Evolutionary conservation across 129 eudicot species (phyloP).

Genomic region (Tanacetum coccineum): DNA sequence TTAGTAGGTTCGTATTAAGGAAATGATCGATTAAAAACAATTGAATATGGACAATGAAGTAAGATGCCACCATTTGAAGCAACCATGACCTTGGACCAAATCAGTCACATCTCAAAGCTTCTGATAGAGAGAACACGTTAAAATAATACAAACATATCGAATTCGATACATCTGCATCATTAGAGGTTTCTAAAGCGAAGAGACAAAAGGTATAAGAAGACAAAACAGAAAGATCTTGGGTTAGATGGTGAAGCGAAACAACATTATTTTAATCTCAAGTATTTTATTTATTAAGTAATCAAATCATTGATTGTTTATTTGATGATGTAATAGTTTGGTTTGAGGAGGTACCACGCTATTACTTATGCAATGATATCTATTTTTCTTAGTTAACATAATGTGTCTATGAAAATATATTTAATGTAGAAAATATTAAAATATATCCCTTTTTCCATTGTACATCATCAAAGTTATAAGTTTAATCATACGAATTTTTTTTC

Average conservation of each 20-base stretch:
- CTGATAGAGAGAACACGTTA: slow-evolving; percentile 37
- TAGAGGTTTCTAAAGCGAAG: slow-evolving; percentile 23
- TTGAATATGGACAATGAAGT: slow-evolving; percentile 28
- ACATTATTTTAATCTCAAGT: background rate
- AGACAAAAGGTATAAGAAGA: slow-evolving; percentile 30
- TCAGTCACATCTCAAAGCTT: slow-evolving; percentile 44
- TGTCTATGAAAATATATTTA: background rate
- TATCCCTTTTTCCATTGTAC: background rate
- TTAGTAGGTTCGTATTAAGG: background rate
- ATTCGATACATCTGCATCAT: slow-evolving; percentile 21
- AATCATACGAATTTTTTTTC: no score
- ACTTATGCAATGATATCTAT: background rate
- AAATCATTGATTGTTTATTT: slow-evolving; percentile 12
- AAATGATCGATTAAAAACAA: slow-evolving; percentile 11
- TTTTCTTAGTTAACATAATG: background rate
- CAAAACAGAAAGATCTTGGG: slow-evolving; percentile 33
- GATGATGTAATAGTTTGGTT: background rate
- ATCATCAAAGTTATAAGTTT: background rate
- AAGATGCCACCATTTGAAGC: slow-evolving; percentile 48
- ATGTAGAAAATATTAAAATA: background rate
- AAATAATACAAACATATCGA: slow-evolving; percentile 28
- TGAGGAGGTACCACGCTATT: slow-evolving; percentile 34
- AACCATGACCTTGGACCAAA: slow-evolving; percentile 72
- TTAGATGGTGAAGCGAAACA: slow-evolving; percentile 16
- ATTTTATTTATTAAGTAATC: background rate